Percentiles rank a stretch among this genome's conserved stretches.
Conservation (phyloP, 176 grass and related monocot species). For the Rhipidocladum racemiflorum region DNA sequence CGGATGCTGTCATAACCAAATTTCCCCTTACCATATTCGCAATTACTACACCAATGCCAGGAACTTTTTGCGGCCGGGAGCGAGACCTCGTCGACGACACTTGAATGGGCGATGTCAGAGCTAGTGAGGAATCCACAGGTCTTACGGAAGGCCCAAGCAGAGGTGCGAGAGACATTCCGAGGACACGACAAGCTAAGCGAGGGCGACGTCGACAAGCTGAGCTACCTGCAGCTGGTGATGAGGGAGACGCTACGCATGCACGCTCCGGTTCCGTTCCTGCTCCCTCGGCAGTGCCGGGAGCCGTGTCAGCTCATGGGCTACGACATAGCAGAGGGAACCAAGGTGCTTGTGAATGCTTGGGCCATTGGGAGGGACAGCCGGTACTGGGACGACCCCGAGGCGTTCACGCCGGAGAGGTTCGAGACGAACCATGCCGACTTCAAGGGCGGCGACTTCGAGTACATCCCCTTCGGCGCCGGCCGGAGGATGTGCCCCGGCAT, state of each 20-base stretch:
- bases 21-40: too few species aligned
- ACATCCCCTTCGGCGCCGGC: constrained; percentile 9
- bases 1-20: too few species aligned
- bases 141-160: constrained; percentile 2
- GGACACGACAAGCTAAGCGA: constrained; percentile 3
- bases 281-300: constrained; percentile 9
- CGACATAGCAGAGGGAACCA: constrained; percentile 4
- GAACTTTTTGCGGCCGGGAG: constrained; percentile 11
- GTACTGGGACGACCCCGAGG: not conserved
- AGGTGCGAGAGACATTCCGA: constrained; percentile 7
- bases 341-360: constrained; percentile 34
- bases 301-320: constrained; percentile 21
- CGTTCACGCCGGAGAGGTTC: constrained; percentile 23
- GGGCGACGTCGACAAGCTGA: not conserved
- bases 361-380: not conserved
- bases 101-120: constrained; percentile 33
- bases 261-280: not conserved
- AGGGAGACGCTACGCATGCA: constrained; percentile 38
- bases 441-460: not conserved
- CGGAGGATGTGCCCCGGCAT: constrained; percentile 12
- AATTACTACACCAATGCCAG: too few species aligned
- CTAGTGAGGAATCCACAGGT: constrained; percentile 8
- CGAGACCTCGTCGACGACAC: constrained; percentile 25
- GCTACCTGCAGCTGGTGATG: constrained; percentile 20
- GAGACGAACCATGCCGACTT: not conserved